These are phyloP conservation scores for Phoenix roebelenii DNA, from an alignment of 176 grass and related monocot genomes.

Conservation along the genomic window DNA sequence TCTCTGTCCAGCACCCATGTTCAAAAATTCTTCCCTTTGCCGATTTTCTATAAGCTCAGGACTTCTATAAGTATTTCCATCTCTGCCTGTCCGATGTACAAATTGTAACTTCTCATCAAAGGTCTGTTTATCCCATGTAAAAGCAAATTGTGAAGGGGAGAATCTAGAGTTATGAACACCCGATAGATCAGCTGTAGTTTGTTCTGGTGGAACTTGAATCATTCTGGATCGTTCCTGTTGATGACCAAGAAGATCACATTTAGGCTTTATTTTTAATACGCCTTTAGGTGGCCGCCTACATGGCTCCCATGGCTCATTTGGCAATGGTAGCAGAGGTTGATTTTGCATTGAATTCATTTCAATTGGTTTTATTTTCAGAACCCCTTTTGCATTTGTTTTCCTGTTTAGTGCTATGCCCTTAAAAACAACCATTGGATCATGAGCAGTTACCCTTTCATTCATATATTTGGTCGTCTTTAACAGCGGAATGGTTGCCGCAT, in stretches of 20 bases:
- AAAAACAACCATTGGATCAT: slow-evolving; percentile 5
- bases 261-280: slow-evolving; percentile 55
- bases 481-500: slow-evolving; percentile 14
- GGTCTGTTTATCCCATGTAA: slow-evolving; percentile 19
- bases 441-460: slow-evolving; percentile 19
- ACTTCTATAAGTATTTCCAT: slow-evolving; percentile 13
- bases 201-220: slow-evolving; percentile 15
- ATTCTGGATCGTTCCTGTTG: slow-evolving; percentile 11
- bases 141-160: slow-evolving; percentile 26
- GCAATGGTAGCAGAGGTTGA: slow-evolving; percentile 14
- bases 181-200: slow-evolving; percentile 20
- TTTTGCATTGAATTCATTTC: slow-evolving; percentile 27
- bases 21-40: slow-evolving; percentile 12
- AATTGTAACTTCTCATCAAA: slow-evolving; percentile 25
- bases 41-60: background rate
- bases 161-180: slow-evolving; percentile 21
- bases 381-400: slow-evolving; percentile 32
- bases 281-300: slow-evolving; percentile 38
- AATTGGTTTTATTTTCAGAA: slow-evolving; percentile 25
- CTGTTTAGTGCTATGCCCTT: slow-evolving; percentile 3
- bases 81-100: slow-evolving; percentile 18
- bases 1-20: slow-evolving; percentile 21
- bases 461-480: slow-evolving; percentile 34
- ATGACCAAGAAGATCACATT: slow-evolving; percentile 14
- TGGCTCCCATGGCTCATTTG: slow-evolving; percentile 9